Percentiles rank a stretch among this genome's conserved stretches.
These are phyloP conservation scores for Laetiporus sulphureus DNA, from an alignment of 1,284 basidiomycete genomes.

Conservation along the genomic window DNA sequence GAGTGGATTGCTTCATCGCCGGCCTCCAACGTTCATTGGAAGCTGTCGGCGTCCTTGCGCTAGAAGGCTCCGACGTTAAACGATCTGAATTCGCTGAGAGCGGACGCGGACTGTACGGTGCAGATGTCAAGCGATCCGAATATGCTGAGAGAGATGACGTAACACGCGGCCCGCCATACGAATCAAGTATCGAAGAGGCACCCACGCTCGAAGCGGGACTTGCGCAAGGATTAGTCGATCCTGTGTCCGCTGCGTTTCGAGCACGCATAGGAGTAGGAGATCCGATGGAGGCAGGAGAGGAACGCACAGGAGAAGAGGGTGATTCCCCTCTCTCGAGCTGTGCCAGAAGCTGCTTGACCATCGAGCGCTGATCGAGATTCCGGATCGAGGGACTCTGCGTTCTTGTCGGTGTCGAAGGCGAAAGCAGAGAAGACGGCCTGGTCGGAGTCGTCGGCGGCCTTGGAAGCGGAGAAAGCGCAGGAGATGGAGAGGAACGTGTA, in stretches of 20 bases:
- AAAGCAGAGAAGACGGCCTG: constrained; percentile 5
- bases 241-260: not conserved
- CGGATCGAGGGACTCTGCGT: constrained; percentile 44
- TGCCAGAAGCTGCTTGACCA: constrained; percentile 47
- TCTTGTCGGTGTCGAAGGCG: constrained; percentile 17
- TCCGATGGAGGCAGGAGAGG: not conserved
- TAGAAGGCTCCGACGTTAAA: constrained; percentile 12
- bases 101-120: constrained; percentile 8
- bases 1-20: no score
- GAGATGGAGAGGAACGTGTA: not conserved
- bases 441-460: constrained; percentile 14
- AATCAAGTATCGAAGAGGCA: constrained; percentile 20
- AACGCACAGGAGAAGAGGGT: constrained; percentile 8
- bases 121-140: constrained; percentile 16
- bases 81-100: constrained; percentile 15
- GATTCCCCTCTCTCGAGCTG: constrained; percentile 28
- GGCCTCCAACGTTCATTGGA: not conserved
- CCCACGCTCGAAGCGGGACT: no score
- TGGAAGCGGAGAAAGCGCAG: constrained; percentile 14
- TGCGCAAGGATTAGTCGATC: no score
- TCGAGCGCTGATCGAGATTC: constrained; percentile 41
- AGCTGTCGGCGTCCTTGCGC: not conserved
- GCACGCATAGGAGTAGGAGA: constrained; percentile 4
- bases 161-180: constrained; percentile 11
- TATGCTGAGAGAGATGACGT: constrained; percentile 13